Conservation (phyloP, 768 basidiomycete species). For the Artomyces pyxidatus region DNA sequence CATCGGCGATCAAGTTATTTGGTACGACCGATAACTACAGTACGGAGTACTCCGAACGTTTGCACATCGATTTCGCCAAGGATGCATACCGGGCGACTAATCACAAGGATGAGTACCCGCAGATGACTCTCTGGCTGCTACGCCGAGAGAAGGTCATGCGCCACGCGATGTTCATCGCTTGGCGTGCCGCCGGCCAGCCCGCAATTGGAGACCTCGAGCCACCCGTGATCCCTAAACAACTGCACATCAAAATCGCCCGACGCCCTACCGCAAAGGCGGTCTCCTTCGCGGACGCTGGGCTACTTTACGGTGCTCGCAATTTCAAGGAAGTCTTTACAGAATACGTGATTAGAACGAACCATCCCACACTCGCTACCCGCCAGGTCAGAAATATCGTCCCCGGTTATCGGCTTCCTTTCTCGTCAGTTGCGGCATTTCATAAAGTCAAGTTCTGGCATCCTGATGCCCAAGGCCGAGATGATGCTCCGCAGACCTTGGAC, state of each 20-base stretch:
- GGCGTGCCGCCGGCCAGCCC: slow-evolving; percentile 22
- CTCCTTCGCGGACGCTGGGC: background rate
- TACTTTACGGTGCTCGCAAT: background rate
- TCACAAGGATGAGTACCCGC: background rate
- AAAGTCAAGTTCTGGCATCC: slow-evolving; percentile 10
- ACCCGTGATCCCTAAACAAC: slow-evolving; percentile 3
- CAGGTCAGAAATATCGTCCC: slow-evolving; percentile 14
- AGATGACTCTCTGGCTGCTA: slow-evolving; percentile 1
- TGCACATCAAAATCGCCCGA: background rate
- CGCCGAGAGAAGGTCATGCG: background rate
- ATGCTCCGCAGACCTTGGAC: slow-evolving; percentile 18
- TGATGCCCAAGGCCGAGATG: slow-evolving; percentile 11
- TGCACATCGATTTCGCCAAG: background rate
- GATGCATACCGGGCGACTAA: background rate
- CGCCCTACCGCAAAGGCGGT: background rate
- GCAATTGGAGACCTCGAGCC: slow-evolving; percentile 21
- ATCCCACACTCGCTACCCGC: slow-evolving; percentile 14
- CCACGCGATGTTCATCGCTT: background rate
- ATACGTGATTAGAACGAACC: slow-evolving; percentile 18
- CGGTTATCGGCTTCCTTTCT: slow-evolving; percentile 17
- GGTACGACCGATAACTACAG: background rate
- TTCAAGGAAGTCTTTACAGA: slow-evolving; percentile 14
- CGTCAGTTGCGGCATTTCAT: slow-evolving; percentile 25
- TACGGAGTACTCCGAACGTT: slow-evolving; percentile 1
- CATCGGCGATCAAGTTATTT: background rate